Evolutionary conservation across 2,329 filamentous ascomycete genomes (phyloP).

Genomic region (Fusarium sp.): DNA sequence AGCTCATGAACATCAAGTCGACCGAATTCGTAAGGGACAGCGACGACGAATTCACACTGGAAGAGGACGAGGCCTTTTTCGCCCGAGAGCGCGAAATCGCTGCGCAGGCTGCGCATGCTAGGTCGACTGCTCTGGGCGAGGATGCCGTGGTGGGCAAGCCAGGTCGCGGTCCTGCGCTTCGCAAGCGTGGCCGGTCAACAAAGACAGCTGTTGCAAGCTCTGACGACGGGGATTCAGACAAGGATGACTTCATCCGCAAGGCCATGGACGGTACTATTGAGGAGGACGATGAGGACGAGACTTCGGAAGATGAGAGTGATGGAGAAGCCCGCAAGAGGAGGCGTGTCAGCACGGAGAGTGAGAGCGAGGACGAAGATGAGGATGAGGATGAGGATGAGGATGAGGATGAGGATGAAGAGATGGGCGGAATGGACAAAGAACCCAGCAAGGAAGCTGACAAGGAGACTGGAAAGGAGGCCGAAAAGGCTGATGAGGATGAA

Average conservation of each 20-base stretch:
- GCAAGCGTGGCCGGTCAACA: slow-evolving; percentile 41
- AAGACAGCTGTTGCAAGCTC: not conserved
- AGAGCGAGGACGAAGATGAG: not conserved
- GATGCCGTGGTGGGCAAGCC: not conserved
- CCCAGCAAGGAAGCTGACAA: slow-evolving; percentile 6
- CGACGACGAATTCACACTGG: slow-evolving; percentile 90
- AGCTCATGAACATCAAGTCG: slow-evolving; percentile 84
- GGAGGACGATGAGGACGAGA: slow-evolving; percentile 43
- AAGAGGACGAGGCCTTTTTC: slow-evolving; percentile 79
- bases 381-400: not conserved
- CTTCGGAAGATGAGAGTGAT: slow-evolving; percentile 47
- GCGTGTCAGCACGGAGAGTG: slow-evolving; percentile 44
- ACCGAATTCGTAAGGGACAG: slow-evolving; percentile 82
- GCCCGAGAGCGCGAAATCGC: slow-evolving; percentile 73
- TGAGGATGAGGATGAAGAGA: slow-evolving; percentile 1
- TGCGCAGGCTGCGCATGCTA: slow-evolving; percentile 60
- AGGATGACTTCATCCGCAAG: slow-evolving; percentile 37
- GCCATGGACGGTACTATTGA: slow-evolving; percentile 41
- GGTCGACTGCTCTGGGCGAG: slow-evolving; percentile 35
- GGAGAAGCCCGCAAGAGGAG: slow-evolving; percentile 53
- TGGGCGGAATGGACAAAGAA: slow-evolving; percentile 43
- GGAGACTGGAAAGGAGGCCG: slow-evolving; percentile 4
- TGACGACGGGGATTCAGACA: slow-evolving; percentile 27
- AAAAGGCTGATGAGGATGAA: slow-evolving; percentile 46
- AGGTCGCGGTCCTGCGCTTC: slow-evolving; percentile 18